Evolutionary conservation across 176 grass and related monocot species (phyloP).

Genomic region (Musa itinerans): DNA sequence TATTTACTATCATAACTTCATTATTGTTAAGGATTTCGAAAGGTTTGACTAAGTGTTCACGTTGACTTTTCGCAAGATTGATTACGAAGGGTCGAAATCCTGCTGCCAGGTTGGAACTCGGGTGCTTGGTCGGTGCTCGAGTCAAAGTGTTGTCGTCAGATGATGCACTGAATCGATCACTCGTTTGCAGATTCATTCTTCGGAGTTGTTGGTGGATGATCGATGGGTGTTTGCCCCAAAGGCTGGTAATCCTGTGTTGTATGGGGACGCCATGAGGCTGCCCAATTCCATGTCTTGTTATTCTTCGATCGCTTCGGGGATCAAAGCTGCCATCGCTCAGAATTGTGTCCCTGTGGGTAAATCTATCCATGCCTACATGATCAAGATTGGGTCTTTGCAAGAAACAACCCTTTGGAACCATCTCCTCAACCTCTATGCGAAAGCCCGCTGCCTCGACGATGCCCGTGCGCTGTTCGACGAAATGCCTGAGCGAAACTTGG

Average conservation of each 20-base stretch:
- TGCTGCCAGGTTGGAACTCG: no score
- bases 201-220: no score
- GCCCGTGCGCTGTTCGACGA: constrained; percentile 28
- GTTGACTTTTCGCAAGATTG: no score
- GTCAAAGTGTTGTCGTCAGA: no score
- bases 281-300: not conserved
- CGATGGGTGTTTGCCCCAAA: no score
- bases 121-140: no score
- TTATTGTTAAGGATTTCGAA: no score
- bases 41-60: no score
- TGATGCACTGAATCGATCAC: no score
- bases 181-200: no score
- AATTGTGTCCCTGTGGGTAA: constrained; percentile 16
- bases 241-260: not conserved
- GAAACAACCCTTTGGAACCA: constrained; percentile 21
- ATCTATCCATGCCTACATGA: constrained; percentile 21
- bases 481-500: constrained; percentile 22
- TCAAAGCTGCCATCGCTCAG: constrained; percentile 13
- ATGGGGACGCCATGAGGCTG: constrained; percentile 5
- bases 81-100: no score
- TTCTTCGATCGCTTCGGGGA: constrained; percentile 10
- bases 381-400: constrained; percentile 19
- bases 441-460: constrained; percentile 5
- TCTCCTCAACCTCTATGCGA: constrained; percentile 17
- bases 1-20: no score